Conservation (phyloP, 2,329 filamentous ascomycete species). For the Aspergillus udagawae region DNA sequence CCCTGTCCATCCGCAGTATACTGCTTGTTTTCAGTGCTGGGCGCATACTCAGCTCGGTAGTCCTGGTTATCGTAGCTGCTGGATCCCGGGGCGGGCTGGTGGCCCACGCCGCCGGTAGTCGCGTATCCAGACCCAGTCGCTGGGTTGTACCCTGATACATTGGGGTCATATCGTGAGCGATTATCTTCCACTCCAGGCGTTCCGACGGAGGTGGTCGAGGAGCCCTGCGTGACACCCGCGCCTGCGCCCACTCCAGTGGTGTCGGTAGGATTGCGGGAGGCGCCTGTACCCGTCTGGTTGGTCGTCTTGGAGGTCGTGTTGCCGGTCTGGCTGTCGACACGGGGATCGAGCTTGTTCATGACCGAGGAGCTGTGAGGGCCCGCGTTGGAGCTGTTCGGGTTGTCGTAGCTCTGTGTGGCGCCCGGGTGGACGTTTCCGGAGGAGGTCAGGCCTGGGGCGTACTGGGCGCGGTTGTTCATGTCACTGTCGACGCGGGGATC, state of each 20-base stretch:
- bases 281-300: slow-evolving; percentile 8
- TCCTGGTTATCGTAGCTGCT: slow-evolving; percentile 14
- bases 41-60: slow-evolving; percentile 14
- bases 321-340: slow-evolving; percentile 22
- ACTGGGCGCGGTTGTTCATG: slow-evolving; percentile 18
- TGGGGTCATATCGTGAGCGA: slow-evolving; percentile 17
- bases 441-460: slow-evolving; percentile 12
- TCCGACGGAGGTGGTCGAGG: slow-evolving; percentile 27
- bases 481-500: slow-evolving; percentile 40
- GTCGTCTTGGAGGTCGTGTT: slow-evolving; percentile 17
- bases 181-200: slow-evolving; percentile 13
- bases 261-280: slow-evolving; percentile 7
- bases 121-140: slow-evolving; percentile 23
- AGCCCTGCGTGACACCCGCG: slow-evolving; percentile 16
- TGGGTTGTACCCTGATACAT: slow-evolving; percentile 20
- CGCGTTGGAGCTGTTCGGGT: slow-evolving; percentile 2
- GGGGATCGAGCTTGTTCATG: slow-evolving; percentile 25
- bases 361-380: slow-evolving; percentile 19
- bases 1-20: slow-evolving; percentile 5
- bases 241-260: not conserved
- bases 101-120: slow-evolving; percentile 7
- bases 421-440: slow-evolving; percentile 11
- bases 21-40: slow-evolving; percentile 14
- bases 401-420: slow-evolving; percentile 3
- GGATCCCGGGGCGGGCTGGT: slow-evolving; percentile 10